Evolutionary conservation across 768 basidiomycete genomes (phyloP).

Genomic region (Sistotremastrum suecicum): DNA sequence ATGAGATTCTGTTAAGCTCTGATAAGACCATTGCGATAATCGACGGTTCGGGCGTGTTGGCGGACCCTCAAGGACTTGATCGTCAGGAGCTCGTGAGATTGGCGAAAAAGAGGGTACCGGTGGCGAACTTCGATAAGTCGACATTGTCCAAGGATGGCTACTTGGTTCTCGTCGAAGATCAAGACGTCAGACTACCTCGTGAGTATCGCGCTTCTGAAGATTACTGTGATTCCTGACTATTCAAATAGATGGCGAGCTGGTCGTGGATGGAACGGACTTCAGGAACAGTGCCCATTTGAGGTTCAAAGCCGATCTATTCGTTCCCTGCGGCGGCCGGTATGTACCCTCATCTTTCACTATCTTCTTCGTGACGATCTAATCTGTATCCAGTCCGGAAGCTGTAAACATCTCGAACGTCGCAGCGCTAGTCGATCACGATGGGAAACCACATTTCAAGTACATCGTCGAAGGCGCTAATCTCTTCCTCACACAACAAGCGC

Average conservation of each 20-base stretch:
- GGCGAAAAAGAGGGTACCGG: slow-evolving; percentile 73
- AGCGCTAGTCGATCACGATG: slow-evolving; percentile 77
- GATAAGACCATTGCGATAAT: slow-evolving; percentile 82
- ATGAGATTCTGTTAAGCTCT: slow-evolving; percentile 70
- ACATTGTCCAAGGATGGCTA: slow-evolving; percentile 93
- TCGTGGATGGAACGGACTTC: slow-evolving; percentile 93
- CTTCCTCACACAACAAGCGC: slow-evolving; percentile 93
- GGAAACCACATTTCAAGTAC: slow-evolving; percentile 96
- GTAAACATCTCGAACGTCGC: slow-evolving; percentile 95
- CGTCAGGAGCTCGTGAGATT: slow-evolving; percentile 80
- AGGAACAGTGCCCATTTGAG: slow-evolving; percentile 91
- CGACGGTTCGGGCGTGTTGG: slow-evolving; percentile 91
- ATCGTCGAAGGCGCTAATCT: slow-evolving; percentile 94
- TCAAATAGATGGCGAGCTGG: slow-evolving; percentile 69
- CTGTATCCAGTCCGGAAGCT: slow-evolving; percentile 56
- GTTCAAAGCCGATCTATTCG: slow-evolving; percentile 94
- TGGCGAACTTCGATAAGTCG: slow-evolving; percentile 63
- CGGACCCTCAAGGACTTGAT: slow-evolving; percentile 81
- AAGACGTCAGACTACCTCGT: slow-evolving; percentile 87
- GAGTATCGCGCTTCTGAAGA: slow-evolving; percentile 17
- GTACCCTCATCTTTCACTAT: slow-evolving; percentile 9
- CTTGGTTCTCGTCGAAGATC: slow-evolving; percentile 83
- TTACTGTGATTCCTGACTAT: not conserved
- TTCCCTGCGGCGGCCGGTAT: slow-evolving; percentile 88
- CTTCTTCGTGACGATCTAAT: not conserved